Evolutionary conservation across 768 basidiomycete species (phyloP).

Genomic region (Tubosaeta brunneosetosa): DNA sequence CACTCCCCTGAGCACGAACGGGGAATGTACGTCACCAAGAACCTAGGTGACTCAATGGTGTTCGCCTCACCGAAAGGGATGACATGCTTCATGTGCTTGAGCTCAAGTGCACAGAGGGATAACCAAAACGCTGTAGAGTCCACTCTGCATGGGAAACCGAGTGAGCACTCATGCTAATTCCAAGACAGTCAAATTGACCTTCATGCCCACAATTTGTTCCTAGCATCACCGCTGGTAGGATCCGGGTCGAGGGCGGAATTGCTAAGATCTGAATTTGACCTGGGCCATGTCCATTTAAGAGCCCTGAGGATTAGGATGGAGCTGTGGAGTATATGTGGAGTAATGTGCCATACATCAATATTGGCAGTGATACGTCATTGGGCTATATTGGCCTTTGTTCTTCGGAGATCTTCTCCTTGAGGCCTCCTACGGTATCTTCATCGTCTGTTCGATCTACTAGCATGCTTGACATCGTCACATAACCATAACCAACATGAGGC

Average conservation of each 20-base stretch:
- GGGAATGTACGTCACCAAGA: neutral
- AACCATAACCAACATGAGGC: neutral
- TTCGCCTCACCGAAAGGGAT: constrained; percentile 59
- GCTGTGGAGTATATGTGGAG: constrained; percentile 18
- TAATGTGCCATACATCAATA: constrained; percentile 1
- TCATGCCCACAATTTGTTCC: constrained; percentile 23
- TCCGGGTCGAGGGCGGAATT: neutral
- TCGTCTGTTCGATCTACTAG: constrained; percentile 67
- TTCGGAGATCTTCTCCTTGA: constrained; percentile 82
- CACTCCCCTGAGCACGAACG: neutral
- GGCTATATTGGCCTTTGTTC: constrained; percentile 32
- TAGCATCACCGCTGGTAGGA: constrained; percentile 1
- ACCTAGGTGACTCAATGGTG: constrained; percentile 47
- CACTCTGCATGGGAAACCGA: constrained; percentile 39
- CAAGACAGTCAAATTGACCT: constrained; percentile 11
- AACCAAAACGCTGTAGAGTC: constrained; percentile 47
- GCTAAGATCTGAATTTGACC: neutral
- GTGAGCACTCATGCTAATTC: neutral
- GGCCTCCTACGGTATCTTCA: constrained; percentile 63
- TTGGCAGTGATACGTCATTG: constrained; percentile 19
- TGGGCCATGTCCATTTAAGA: constrained; percentile 14
- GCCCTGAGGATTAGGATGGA: constrained; percentile 3
- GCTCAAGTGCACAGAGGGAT: constrained; percentile 34
- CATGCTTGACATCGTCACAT: neutral
- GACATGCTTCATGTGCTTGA: constrained; percentile 46